A percentile compares a stretch with the other conserved stretches of the same genome.
phyloP scores from a whole-genome alignment of 2,329 filamentous ascomycete species.

The Emergomyces pasteurianus region DNA sequence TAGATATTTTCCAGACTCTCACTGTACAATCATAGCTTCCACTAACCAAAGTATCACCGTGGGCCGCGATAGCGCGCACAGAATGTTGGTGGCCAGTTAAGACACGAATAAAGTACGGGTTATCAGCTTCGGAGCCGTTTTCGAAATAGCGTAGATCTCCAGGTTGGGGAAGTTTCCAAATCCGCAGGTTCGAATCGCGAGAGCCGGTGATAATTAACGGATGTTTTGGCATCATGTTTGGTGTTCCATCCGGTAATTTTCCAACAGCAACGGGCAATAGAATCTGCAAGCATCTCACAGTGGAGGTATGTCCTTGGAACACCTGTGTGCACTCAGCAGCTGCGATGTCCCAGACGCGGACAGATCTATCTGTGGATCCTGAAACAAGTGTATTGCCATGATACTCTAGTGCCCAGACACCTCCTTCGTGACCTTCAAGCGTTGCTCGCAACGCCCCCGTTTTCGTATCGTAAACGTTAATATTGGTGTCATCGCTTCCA shows the following conservation, averaged over 20 bases:
- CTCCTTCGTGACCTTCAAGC: slow-evolving; percentile 87
- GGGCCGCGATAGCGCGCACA: slow-evolving; percentile 86
- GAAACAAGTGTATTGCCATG: slow-evolving; percentile 91
- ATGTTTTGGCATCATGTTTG: slow-evolving; percentile 84
- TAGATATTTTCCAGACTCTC: slow-evolving; percentile 94
- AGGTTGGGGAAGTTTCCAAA: slow-evolving; percentile 83
- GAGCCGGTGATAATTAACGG: slow-evolving; percentile 96
- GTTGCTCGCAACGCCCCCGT: slow-evolving; percentile 74
- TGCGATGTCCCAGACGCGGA: slow-evolving; percentile 99
- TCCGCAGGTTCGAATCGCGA: slow-evolving; percentile 80
- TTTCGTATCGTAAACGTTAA: slow-evolving; percentile 96
- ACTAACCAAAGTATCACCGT: slow-evolving; percentile 91
- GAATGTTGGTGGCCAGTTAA: slow-evolving; percentile 82
- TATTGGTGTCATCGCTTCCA: slow-evolving; percentile 92
- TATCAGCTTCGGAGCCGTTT: slow-evolving; percentile 64
- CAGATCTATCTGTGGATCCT: slow-evolving; percentile 88
- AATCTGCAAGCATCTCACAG: slow-evolving; percentile 90
- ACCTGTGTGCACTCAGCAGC: slow-evolving; percentile 85
- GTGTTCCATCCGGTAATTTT: slow-evolving; percentile 55
- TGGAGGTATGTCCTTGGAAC: slow-evolving; percentile 95
- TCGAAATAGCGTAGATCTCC: slow-evolving; percentile 69
- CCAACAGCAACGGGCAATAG: slow-evolving; percentile 74
- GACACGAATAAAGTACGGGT: slow-evolving; percentile 86
- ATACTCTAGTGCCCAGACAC: slow-evolving; percentile 95
- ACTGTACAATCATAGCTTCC: slow-evolving; percentile 95